Evolutionary conservation across 2,329 filamentous ascomycete species (phyloP), one percentile per base, ranked within the genome.

Genomic region (Hysterium pulicare): DNA sequence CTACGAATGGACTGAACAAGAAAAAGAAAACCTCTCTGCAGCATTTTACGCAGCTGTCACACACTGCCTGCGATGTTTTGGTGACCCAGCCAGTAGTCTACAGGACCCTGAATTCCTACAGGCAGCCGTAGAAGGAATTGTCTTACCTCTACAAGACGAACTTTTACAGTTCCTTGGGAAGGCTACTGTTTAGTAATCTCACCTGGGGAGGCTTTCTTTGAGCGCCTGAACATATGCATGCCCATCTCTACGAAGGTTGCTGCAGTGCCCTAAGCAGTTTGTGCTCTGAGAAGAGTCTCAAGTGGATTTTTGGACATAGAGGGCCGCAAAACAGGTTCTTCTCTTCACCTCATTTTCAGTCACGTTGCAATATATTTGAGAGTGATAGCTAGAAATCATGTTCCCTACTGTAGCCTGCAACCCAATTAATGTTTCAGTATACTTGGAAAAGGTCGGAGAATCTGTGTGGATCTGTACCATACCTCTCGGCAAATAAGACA

Each of bases 131-230:
- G 62, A 66, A 41, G 54, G 60, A 21, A 67, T 68, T 22, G 58
- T 68, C 9, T 38, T 66, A 33, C 63, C 64, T 3, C 40, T 68
- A 28, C 63, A 67, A 33, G 62, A 68, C 22, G 64, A 67, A 41
- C 45, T 67, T 6, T 48, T 51, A 28, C 64, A 66, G 32, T 67
- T 67, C 33, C 41, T 67, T 9, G 64, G 64, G 11, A 65, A 59
- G 45, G 43, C 48, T 15, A 41, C 41, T 3, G 35, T 47, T 4
- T 64, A 48, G 13, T 8, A 28, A 28, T 28, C 24, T 7, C 24
- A 28, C 24, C 24, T 28, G 24, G 24, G 24, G 13, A 28, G 24
- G 13, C 7, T 28, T 28, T 28, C 24, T 13, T 28, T 7, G 24
- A 28, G 13, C 24, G 13, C 24, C 24, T 28, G 24, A 28, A 28